Conservation (phyloP, 2,329 filamentous ascomycete genomes). For the Fusarium acutatum region DNA sequence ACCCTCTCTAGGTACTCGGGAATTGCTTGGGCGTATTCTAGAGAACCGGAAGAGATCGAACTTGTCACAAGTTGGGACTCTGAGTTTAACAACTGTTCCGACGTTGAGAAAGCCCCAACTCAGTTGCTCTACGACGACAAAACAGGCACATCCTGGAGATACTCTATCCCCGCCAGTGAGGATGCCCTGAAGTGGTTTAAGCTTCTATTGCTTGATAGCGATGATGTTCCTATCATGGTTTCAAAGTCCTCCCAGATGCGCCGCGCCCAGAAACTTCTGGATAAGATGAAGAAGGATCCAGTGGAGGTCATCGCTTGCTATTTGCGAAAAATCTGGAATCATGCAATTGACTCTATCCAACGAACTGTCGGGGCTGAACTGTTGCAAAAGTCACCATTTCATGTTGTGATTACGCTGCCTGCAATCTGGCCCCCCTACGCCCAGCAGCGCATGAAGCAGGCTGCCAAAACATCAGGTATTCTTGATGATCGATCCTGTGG, state of each 20-base stretch:
- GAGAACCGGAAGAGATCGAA: constrained; percentile 39
- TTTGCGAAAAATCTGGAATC: constrained; percentile 46
- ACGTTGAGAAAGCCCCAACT: constrained; percentile 46
- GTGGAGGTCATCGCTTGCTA: constrained; percentile 46
- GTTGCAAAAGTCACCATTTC: constrained; percentile 38
- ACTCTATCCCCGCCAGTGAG: constrained; percentile 33
- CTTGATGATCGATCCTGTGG: constrained; percentile 12
- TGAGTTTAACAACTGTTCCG: constrained; percentile 23
- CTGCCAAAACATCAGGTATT: constrained; percentile 48
- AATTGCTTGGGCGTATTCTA: constrained; percentile 49
- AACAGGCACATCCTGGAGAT: constrained; percentile 42
- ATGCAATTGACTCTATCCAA: constrained; percentile 40
- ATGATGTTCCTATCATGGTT: no score
- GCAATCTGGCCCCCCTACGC: constrained; percentile 56
- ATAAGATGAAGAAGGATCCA: constrained; percentile 19
- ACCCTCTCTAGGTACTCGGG: constrained; percentile 54
- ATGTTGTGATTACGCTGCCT: constrained; percentile 48
- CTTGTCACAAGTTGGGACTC: constrained; percentile 46
- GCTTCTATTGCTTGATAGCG: constrained; percentile 47
- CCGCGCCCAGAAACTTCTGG: background rate
- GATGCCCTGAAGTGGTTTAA: constrained; percentile 53
- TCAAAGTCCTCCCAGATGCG: no score
- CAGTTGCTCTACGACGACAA: constrained; percentile 31
- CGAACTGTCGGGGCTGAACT: constrained; percentile 6
- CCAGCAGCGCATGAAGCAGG: constrained; percentile 47